phyloP scores from a whole-genome alignment of 192 early-diverging fungal genomes.

The Coemansia reversa region DNA sequence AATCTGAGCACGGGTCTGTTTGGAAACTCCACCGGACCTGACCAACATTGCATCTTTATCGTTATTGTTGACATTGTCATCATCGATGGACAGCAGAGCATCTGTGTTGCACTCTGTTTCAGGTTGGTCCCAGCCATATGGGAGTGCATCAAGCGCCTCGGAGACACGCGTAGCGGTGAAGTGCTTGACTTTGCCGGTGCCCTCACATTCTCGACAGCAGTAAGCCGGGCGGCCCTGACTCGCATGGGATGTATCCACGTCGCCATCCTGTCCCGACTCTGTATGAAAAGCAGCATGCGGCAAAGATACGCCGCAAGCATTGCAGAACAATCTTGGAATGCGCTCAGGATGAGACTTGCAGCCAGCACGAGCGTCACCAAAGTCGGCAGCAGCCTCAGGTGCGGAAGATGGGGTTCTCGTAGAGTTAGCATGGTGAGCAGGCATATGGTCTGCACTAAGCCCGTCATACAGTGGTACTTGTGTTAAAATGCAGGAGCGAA shows the following conservation, averaged over 20 bases:
- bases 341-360: slow-evolving; percentile 2
- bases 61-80: slow-evolving; percentile 5
- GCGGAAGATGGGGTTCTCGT: background rate
- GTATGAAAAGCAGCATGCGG: background rate
- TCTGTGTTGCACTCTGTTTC: slow-evolving; percentile 25
- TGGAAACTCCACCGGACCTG: background rate
- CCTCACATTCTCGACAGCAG: slow-evolving; percentile 26
- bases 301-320: slow-evolving; percentile 1
- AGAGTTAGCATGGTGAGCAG: background rate
- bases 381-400: background rate
- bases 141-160: slow-evolving; percentile 15
- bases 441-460: background rate
- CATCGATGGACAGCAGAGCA: slow-evolving; percentile 23
- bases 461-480: background rate
- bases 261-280: background rate
- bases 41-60: background rate
- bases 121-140: slow-evolving; percentile 25
- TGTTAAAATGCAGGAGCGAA: slow-evolving; percentile 1
- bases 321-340: slow-evolving; percentile 12
- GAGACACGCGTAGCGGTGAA: slow-evolving; percentile 11
- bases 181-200: background rate
- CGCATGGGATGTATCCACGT: background rate
- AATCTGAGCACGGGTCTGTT: background rate
- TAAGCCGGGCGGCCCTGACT: background rate
- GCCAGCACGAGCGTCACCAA: background rate